Conservation (phyloP, 805 yeast genomes). For the Saturnispora mendoncae region DNA sequence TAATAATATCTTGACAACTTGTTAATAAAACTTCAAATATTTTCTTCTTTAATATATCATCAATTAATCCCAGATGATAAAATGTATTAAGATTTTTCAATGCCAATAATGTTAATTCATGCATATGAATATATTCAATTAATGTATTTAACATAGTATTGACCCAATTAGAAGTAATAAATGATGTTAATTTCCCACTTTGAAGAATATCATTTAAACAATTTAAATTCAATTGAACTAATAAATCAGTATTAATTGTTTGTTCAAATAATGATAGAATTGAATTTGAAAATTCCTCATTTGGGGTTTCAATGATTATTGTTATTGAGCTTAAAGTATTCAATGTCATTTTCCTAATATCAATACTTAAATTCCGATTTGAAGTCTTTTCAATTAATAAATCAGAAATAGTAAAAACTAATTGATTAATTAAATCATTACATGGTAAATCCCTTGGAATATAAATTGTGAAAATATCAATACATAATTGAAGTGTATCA, state of each 20-base stretch:
- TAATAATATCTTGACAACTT: background rate
- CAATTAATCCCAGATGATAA: constrained; percentile 7
- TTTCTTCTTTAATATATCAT: constrained; percentile 8
- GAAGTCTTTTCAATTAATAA: constrained; percentile 20
- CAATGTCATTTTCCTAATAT: constrained; percentile 26
- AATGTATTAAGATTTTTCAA: constrained; percentile 16
- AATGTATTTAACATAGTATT: constrained; percentile 14
- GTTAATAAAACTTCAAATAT: constrained; percentile 2
- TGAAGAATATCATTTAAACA: constrained; percentile 18
- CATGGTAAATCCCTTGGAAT: constrained; percentile 10
- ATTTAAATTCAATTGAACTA: constrained; percentile 19
- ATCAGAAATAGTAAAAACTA: constrained; percentile 11
- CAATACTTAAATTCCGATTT: constrained; percentile 27
- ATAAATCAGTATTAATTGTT: constrained; percentile 24
- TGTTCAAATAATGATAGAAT: constrained; percentile 18
- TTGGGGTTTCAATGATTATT: background rate
- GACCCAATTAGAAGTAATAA: constrained; percentile 18
- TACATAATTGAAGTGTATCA: constrained; percentile 22
- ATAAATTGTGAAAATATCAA: constrained; percentile 16
- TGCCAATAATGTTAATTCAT: constrained; percentile 18
- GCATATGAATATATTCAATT: constrained; percentile 16
- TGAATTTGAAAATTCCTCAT: background rate
- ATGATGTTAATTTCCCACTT: constrained; percentile 7
- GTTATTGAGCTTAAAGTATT: constrained; percentile 16
- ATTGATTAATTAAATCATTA: constrained; percentile 1